Base-by-base conservation (phyloP, 2,329 filamentous ascomycete species). In the Trichoderma lentiforme region DNA sequence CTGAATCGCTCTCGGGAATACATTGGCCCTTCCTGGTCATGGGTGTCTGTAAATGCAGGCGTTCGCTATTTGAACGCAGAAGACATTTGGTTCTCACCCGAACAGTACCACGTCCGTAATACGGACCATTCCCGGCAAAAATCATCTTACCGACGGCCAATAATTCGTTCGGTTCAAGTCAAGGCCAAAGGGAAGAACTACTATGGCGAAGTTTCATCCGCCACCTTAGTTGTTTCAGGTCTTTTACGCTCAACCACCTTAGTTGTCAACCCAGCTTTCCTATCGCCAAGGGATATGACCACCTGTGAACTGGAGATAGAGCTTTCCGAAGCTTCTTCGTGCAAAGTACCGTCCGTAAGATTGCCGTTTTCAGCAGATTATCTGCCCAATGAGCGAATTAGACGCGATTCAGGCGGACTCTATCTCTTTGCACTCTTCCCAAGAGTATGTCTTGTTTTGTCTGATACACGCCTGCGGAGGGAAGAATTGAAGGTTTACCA, bases 351-450 rank as follows among this genome's bases (percentile, higher is more conserved):
- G 9, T 51, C 43, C 4, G n/a, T 21, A 51, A 51, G 43, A 51
- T 51, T 51, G 12, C 43, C 43, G 0, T 51, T 51, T 12, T 51
- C 43, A 0, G 43, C 43, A 3, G 43, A 21, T 2, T 21, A 21
- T 51, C 18, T 51, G 6, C 9, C 0, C 43, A 51, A 51, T 21
- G 43, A 51, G 0, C 43, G 1, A 6, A 3, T 51, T 51, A 6
- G 1, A 2, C 0, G 43, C n/a, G 39, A 43, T 7, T 0, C 0
- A 43, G 1, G 39, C 0, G 39, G 7, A n/a, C 1, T 43, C 15
- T 43, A 43, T n/a, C 39, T 43, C 39, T n/a, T 43, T 4, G 39
- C 39, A 4, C 39, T 43, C 39, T 43, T 43, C 39, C 39, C 39
- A 9, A 4, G n/a, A 1, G 18, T 51, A 21, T 21, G 43, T 21